Evolutionary conservation across 2,329 filamentous ascomycete species (phyloP), one percentile per base, ranked within the genome.

Genomic region (Fusarium caatingaense): DNA sequence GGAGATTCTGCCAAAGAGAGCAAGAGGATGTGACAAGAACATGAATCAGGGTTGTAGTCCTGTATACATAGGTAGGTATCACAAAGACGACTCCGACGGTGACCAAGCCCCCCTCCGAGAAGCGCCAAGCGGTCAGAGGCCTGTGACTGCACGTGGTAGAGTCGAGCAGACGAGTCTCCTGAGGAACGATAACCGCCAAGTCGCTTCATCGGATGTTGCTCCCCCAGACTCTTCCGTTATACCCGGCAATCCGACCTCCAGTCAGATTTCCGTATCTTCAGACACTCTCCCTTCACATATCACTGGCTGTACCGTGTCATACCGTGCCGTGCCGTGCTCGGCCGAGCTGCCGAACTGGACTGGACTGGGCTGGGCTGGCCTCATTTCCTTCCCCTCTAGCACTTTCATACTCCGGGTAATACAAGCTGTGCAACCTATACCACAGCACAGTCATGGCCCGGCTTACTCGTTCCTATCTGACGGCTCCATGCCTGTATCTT

Each of bases 361-460:
- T 23, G 23, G 21, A 27, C 28, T 25, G 23, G 42, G 12, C 34
- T 48, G 54, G 37, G 10, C 34, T 48, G 54, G 42, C 54, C 23
- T 65, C 30, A 48, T 32, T 28, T 41, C 40, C 45, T 28, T 46
- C 40, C 45, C 32, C 53, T 59, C 61, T 50, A 45, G n/a, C 37
- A 21, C 32, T 23, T 37, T 42, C 27, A 20, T 27, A 32, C 68
- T 49, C 60, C 28, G 18, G 66, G 63, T 49, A 25, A 60, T 49
- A 60, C 42, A 66, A 59, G 66, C 68, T 61, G 70, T 48, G 56
- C 60, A 66, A 62, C 60, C 66, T 64, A 53, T 47, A 20, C 34
- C 42, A 37, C 20, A 37, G 45, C 47, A 20, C 37, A 55, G 46
- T 8, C 54, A 40, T 37, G 11, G 12, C 49, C 28, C 55, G 46